Evolutionary conservation across 306 rosid species (phyloP).

Genomic region (Oemleria cerasiformis): DNA sequence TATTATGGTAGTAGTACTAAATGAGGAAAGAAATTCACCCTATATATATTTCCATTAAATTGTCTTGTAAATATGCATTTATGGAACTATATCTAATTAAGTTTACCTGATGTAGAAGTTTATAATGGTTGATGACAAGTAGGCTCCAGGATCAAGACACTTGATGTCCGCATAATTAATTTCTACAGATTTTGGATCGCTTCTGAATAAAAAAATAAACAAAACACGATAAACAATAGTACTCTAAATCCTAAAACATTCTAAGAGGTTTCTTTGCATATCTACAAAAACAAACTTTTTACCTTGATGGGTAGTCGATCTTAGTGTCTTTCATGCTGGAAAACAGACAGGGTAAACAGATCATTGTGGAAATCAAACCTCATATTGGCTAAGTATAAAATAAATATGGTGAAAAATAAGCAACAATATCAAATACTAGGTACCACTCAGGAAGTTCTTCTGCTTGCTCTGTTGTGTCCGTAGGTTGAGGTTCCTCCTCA

Average conservation of each 20-base stretch:
- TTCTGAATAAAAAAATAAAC: constrained; percentile 53
- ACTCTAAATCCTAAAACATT: constrained; percentile 10
- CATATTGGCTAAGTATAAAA: constrained; percentile 18
- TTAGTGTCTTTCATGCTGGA: constrained; percentile 69
- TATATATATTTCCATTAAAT: background rate
- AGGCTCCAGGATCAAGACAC: constrained; percentile 80
- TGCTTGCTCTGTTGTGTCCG: constrained; percentile 40
- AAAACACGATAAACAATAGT: constrained; percentile 18
- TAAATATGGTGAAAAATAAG: constrained; percentile 8
- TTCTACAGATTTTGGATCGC: constrained; percentile 80
- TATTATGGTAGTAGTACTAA: no score
- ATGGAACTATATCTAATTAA: constrained; percentile 2
- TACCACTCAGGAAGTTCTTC: constrained; percentile 56
- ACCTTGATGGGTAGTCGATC: constrained; percentile 93
- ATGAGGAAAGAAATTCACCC: background rate
- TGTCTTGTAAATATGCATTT: background rate
- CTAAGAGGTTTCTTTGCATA: constrained; percentile 17
- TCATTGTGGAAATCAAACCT: constrained; percentile 18
- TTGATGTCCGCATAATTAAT: constrained; percentile 58
- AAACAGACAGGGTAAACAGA: constrained; percentile 26
- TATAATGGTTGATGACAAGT: constrained; percentile 83
- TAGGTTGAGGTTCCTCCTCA: constrained; percentile 52
- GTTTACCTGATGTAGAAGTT: constrained; percentile 87
- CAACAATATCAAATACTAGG: constrained; percentile 8
- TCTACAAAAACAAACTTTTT: constrained; percentile 15